Evolutionary conservation across 2,329 filamentous ascomycete species (phyloP).

Genomic region (Cordyceps farinosa): DNA sequence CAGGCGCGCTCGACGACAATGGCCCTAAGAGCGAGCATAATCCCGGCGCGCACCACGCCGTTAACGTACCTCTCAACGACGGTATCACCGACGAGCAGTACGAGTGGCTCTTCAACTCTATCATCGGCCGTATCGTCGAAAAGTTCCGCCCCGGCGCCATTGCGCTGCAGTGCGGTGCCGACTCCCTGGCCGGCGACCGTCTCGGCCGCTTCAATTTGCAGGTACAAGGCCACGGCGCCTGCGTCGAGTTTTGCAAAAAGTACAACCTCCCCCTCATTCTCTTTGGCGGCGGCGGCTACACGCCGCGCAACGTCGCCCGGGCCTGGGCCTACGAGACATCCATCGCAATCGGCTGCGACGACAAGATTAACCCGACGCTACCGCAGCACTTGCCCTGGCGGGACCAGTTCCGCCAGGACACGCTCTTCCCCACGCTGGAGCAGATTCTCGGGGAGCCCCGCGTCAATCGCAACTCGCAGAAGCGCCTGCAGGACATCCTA

Average conservation of each 20-base stretch:
- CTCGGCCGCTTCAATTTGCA: conserved; percentile 96
- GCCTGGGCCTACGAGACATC: conserved; percentile 97
- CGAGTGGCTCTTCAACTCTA: conserved; percentile 73
- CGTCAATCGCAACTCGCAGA: conserved; percentile 74
- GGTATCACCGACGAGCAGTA: conserved; percentile 92
- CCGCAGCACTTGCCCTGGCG: conserved; percentile 81
- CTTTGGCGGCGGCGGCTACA: conserved; percentile 94
- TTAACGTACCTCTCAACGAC: conserved; percentile 88
- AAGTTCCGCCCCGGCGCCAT: conserved; percentile 88
- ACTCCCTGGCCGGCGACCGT: conserved; percentile 88
- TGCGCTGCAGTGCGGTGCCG: conserved; percentile 91
- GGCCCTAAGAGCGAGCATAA: conserved; percentile 81
- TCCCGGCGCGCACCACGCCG: conserved; percentile 79
- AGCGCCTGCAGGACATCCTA: conserved; percentile 72
- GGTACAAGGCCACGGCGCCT: conserved; percentile 88
- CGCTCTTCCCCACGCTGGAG: conserved; percentile 82
- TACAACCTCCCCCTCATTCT: conserved; percentile 79
- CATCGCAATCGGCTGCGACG: conserved; percentile 73
- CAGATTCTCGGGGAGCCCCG: conserved; percentile 63
- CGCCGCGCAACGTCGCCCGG: conserved; percentile 90
- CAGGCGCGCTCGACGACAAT: conserved; percentile 80
- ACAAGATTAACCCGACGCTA: conserved; percentile 67
- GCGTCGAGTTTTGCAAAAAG: conserved; percentile 83
- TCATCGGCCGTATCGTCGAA: conserved; percentile 74
- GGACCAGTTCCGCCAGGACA: conserved; percentile 83